Conservation (phyloP, 768 basidiomycete species). For the Mycena polygramma region DNA sequence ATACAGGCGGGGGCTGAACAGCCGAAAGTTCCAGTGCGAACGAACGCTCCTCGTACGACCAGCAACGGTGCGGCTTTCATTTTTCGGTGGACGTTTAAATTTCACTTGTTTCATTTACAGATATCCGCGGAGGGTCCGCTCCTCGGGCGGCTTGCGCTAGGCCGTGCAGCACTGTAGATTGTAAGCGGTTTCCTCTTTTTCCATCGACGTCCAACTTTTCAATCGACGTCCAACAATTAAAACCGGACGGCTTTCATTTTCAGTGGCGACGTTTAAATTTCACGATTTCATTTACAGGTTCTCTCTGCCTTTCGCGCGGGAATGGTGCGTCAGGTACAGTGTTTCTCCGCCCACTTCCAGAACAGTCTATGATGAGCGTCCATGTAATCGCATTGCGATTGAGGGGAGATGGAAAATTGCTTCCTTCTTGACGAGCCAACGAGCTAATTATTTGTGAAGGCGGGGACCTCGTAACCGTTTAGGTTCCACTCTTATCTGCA, state of each 20-base stretch:
- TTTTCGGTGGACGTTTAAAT: slow-evolving; percentile 5
- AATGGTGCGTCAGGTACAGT: not conserved
- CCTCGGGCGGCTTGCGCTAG: not conserved
- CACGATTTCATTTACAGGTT: not conserved
- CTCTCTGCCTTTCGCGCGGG: not conserved
- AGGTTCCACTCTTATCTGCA: not conserved
- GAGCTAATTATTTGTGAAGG: not conserved
- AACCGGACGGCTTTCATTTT: slow-evolving; percentile 3
- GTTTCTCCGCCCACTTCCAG: slow-evolving; percentile 3
- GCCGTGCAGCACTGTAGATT: too few relatives aligned
- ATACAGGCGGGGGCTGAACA: not conserved
- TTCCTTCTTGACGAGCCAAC: not conserved
- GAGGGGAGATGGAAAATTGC: not conserved
- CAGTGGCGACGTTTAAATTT: slow-evolving; percentile 10
- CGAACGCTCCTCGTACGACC: not conserved
- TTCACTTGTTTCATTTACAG: slow-evolving; percentile 8
- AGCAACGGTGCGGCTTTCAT: slow-evolving; percentile 4
- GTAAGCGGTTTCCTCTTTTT: not conserved
- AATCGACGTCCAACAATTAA: not conserved
- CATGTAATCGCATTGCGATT: not conserved
- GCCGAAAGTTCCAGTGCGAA: slow-evolving; percentile 1
- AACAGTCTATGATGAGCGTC: not conserved
- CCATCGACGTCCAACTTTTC: not conserved
- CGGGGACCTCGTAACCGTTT: slow-evolving; percentile 13
- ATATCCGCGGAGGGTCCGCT: not conserved